phyloP scores from a whole-genome alignment of 805 yeast genomes.

The Metschnikowia orientalis region DNA sequence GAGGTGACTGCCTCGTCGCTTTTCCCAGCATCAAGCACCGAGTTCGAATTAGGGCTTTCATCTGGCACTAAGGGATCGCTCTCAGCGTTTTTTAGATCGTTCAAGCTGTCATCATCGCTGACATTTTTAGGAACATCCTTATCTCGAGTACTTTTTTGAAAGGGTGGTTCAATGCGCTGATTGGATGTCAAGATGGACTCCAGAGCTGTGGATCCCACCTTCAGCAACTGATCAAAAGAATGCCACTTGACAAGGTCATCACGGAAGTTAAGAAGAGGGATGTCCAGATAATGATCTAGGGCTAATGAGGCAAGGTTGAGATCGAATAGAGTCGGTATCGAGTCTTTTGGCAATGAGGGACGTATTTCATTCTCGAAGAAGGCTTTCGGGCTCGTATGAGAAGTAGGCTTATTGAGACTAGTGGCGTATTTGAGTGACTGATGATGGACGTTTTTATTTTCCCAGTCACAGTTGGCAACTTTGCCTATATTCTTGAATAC shows the following conservation, averaged over 20 bases:
- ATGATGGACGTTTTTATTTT: conserved; percentile 10
- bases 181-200: background rate
- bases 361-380: conserved; percentile 8
- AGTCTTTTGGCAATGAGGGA: conserved; percentile 4
- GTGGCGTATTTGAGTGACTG: conserved; percentile 29
- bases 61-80: too few species aligned
- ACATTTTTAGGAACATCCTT: too few species aligned
- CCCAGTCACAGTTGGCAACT: conserved; percentile 15
- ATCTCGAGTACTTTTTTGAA: too few species aligned
- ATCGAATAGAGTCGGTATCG: conserved; percentile 28
- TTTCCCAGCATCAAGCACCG: too few species aligned
- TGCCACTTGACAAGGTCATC: conserved; percentile 23
- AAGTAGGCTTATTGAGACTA: conserved; percentile 18
- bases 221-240: conserved; percentile 18
- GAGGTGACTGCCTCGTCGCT: too few species aligned
- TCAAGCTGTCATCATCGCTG: too few species aligned
- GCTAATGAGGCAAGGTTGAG: conserved; percentile 23
- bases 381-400: conserved; percentile 5
- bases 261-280: conserved; percentile 17
- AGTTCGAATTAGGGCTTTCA: too few species aligned
- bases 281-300: conserved; percentile 11
- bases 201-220: too few species aligned
- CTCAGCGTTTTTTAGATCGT: too few species aligned
- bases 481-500: conserved; percentile 15
- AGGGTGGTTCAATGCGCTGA: too few species aligned